Conservation (phyloP, 805 yeast genomes). For the Teunomyces funiuensis region DNA sequence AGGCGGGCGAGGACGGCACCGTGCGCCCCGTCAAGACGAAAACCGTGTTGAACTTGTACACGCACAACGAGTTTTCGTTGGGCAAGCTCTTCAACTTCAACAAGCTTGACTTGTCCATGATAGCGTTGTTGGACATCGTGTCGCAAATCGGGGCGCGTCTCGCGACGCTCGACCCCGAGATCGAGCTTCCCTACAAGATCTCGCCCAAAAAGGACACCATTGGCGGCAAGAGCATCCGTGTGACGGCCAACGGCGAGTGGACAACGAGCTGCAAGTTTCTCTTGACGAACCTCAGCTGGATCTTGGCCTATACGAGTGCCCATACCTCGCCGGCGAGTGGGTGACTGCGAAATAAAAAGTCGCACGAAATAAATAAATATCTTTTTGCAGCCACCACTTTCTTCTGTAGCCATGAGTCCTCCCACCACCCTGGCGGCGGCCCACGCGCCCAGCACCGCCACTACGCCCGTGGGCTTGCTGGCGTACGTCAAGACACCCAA, state of each 20-base stretch:
- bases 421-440: neutral
- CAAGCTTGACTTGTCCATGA: slow-evolving; percentile 78
- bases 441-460: slow-evolving; percentile 3
- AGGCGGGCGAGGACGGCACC: slow-evolving; percentile 1
- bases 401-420: neutral
- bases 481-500: slow-evolving; percentile 2
- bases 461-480: slow-evolving; percentile 1
- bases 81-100: slow-evolving; percentile 73
- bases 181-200: slow-evolving; percentile 75
- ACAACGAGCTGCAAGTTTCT: slow-evolving; percentile 83
- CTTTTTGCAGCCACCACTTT: slow-evolving; percentile 1
- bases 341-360: neutral
- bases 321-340: slow-evolving; percentile 7
- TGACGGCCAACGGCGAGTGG: slow-evolving; percentile 80
- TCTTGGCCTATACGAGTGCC: slow-evolving; percentile 67
- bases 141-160: slow-evolving; percentile 48
- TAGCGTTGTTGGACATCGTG: slow-evolving; percentile 66
- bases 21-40: slow-evolving; percentile 21
- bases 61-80: slow-evolving; percentile 71
- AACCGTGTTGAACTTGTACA: slow-evolving; percentile 54
- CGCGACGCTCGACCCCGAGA: slow-evolving; percentile 47
- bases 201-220: slow-evolving; percentile 57
- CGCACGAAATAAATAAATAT: neutral
- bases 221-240: slow-evolving; percentile 73
- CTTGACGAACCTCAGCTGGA: slow-evolving; percentile 78